Percentiles rank a stretch among this genome's conserved stretches.
Evolutionary conservation across 176 grass and related monocot species (phyloP).

Genomic region (Bonia amplexicaulis): DNA sequence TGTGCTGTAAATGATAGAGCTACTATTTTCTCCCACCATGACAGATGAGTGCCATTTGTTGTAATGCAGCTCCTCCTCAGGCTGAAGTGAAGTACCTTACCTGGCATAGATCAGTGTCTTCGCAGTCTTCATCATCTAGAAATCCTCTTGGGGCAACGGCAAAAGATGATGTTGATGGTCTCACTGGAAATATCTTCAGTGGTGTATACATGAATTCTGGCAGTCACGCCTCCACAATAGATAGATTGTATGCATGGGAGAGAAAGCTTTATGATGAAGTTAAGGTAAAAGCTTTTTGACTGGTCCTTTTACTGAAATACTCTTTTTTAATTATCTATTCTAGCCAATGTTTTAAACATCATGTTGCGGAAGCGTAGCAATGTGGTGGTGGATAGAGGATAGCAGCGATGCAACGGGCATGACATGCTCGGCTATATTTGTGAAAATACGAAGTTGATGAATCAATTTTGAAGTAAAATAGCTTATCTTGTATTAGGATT

Average conservation of each 20-base stretch:
- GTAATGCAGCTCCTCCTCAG: constrained; percentile 65
- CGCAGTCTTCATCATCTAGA: constrained; percentile 83
- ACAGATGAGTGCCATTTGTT: constrained; percentile 19
- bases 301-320: neutral
- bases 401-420: neutral
- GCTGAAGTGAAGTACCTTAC: constrained; percentile 70
- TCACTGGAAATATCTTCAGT: constrained; percentile 60
- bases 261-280: constrained; percentile 98
- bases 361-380: neutral
- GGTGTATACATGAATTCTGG: constrained; percentile 90
- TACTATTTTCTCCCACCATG: constrained; percentile 11
- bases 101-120: constrained; percentile 88
- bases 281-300: constrained; percentile 56
- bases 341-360: constrained; percentile 13
- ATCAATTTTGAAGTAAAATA: constrained; percentile 14
- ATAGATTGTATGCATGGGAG: constrained; percentile 96
- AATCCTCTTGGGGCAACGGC: constrained; percentile 52
- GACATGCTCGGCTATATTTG: neutral
- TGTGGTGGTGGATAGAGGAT: neutral
- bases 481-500: neutral
- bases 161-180: constrained; percentile 53
- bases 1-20: neutral
- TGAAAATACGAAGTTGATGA: neutral
- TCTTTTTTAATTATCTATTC: constrained; percentile 6
- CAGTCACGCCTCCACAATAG: constrained; percentile 89